A percentile compares a stretch with the other conserved stretches of the same genome.
Evolutionary conservation across 176 grass and related monocot genomes (phyloP).

Genomic region (Hyparrhenia diplandra): DNA sequence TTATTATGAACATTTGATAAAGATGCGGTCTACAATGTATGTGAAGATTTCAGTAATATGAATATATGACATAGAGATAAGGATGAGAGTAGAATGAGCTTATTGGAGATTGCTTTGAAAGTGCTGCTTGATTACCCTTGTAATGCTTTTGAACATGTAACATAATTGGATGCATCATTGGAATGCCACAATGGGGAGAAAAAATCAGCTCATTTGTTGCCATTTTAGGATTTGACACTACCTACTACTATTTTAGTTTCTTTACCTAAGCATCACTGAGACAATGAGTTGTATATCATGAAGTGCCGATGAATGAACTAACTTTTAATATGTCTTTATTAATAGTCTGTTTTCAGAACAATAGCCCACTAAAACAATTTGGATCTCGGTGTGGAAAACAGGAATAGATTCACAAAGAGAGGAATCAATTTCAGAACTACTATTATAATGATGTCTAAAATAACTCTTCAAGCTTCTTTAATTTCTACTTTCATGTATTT

Average conservation of each 20-base stretch:
- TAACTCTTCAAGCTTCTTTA: background rate
- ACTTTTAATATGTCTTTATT: background rate
- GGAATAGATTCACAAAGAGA: background rate
- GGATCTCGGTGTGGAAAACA: background rate
- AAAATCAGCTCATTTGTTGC: no score
- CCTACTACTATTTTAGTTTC: background rate
- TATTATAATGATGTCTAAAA: background rate
- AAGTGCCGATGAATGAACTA: background rate
- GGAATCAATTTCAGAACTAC: background rate
- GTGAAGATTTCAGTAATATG: background rate
- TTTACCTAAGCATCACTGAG: background rate
- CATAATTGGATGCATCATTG: background rate
- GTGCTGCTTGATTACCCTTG: background rate
- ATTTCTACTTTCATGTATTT: background rate
- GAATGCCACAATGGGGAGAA: background rate
- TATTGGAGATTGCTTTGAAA: background rate
- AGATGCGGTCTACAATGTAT: background rate
- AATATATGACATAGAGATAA: background rate
- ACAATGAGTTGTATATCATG: background rate
- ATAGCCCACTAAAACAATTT: background rate
- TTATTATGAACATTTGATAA: background rate
- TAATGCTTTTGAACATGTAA: background rate
- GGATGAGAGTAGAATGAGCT: background rate
- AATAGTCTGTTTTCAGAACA: background rate
- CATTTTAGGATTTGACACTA: background rate